phyloP scores from a whole-genome alignment of 371 early-diverging fungal species.

The Mortierella sp. region DNA sequence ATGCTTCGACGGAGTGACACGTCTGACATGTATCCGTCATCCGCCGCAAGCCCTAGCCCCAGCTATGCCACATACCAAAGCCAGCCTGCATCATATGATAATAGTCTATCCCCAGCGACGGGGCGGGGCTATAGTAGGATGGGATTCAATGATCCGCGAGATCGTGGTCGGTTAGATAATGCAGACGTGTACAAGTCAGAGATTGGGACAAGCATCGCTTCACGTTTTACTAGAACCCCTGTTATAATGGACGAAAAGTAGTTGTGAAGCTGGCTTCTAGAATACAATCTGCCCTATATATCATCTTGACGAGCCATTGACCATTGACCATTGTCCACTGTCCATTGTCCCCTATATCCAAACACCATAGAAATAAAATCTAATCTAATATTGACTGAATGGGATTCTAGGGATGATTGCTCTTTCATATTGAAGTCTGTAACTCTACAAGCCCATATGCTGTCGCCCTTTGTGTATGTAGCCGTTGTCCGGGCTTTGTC shows the following conservation, averaged over 20 bases:
- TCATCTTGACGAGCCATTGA: too few species aligned
- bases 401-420: background rate
- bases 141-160: constrained; percentile 38
- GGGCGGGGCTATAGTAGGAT: constrained; percentile 25
- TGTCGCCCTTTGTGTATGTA: too few species aligned
- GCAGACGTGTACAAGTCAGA: constrained; percentile 43
- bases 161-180: constrained; percentile 38
- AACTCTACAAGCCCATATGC: too few species aligned
- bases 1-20: constrained; percentile 28
- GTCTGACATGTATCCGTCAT: constrained; percentile 16
- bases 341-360: too few species aligned
- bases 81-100: constrained; percentile 37
- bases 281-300: background rate
- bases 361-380: too few species aligned
- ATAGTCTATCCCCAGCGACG: constrained; percentile 14
- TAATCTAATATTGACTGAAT: background rate
- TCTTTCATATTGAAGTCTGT: too few species aligned
- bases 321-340: too few species aligned
- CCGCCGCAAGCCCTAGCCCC: constrained; percentile 20
- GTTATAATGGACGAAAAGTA: constrained; percentile 43
- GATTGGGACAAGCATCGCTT: constrained; percentile 11
- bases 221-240: constrained; percentile 27
- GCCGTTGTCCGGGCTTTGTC: too few species aligned
- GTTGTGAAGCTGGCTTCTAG: background rate
- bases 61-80: constrained; percentile 25